Base-by-base conservation (phyloP, 352 stramenopile species). In the Pythium utonaiense region DNA sequence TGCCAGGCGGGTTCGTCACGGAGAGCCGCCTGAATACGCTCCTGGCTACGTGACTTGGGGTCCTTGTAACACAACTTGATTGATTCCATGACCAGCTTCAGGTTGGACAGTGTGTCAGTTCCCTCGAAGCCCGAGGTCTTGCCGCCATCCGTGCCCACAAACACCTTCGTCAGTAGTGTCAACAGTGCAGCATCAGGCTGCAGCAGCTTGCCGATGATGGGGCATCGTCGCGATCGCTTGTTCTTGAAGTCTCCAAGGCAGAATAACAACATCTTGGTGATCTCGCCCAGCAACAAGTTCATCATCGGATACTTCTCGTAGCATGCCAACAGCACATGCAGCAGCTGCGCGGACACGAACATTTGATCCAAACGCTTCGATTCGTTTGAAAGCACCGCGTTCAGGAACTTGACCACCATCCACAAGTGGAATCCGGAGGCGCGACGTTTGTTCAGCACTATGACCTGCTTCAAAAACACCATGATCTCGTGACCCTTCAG, bases 201-300 rank as follows among this genome's bases (percentile, higher is more conserved):
- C 66, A 93, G 31, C 19, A 95, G 68, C n/a, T 70, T 78, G 9
- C 70, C 78, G 27, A 95, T 82, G 42, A 95, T 85, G 6, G 86
- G 86, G 44, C 86, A 95, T 40, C 73, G 85, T 24, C 86, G 70
- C 38, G 83, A 93, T 14, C 86, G 82, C 58, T 95, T 93, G 64
- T 78, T 86, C 60, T 95, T 95, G 53, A 92, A 91, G 70, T 95
- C 86, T 5, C 82, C 83, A 45, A 95, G 75, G 34, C 73, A 87
- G 64, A 93, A 95, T 25, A 93, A 60, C 19, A 95, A 58, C 73
- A 95, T 91, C 57, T 92, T 91, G 8, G 86, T 92, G 38, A 95
- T 89, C 62, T 92, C 83, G 31, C 82, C 80, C 38, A 93, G 60
- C 30, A 95, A 61, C 49, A 91, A 65, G 57, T 81, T 92, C 66